These are phyloP conservation scores for Russula griseocarnosa DNA, from an alignment of 768 basidiomycete genomes.

Conservation along the genomic window DNA sequence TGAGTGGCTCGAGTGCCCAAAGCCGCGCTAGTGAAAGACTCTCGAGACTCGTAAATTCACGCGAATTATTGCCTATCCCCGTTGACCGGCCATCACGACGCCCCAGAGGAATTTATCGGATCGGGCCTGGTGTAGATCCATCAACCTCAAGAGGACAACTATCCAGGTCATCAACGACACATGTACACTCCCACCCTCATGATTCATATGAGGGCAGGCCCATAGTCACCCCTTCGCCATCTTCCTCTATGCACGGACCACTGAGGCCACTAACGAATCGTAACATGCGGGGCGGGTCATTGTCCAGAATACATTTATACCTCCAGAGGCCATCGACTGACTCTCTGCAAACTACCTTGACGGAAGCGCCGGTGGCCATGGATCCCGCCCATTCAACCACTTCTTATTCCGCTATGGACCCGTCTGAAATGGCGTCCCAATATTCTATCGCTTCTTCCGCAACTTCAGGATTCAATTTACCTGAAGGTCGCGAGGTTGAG, in stretches of 20 bases:
- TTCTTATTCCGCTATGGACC: too few relatives aligned
- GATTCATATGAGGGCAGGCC: not conserved
- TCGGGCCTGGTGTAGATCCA: conserved; percentile 2
- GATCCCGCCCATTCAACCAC: not conserved
- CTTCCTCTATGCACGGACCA: not conserved
- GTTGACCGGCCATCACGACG: conserved; percentile 2
- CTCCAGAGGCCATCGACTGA: conserved; percentile 9
- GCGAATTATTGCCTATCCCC: not conserved
- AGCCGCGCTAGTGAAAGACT: conserved; percentile 12
- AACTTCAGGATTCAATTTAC: not conserved
- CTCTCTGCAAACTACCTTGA: not conserved
- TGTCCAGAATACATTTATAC: not conserved
- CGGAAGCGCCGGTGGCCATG: not conserved
- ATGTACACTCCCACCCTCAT: not conserved
- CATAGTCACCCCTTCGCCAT: not conserved
- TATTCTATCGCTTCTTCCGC: not conserved
- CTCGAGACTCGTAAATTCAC: conserved; percentile 7
- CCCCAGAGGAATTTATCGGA: conserved; percentile 7
- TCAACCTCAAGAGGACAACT: conserved; percentile 1
- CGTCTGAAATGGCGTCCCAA: not conserved
- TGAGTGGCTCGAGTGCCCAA: conserved; percentile 2
- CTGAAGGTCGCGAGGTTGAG: not conserved
- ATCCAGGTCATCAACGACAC: not conserved
- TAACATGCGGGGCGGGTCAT: not conserved
- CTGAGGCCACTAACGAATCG: not conserved